Percentiles rank a stretch among this genome's conserved stretches.
phyloP scores from a whole-genome alignment of 2,329 filamentous ascomycete genomes.

The Alternaria sp. region DNA sequence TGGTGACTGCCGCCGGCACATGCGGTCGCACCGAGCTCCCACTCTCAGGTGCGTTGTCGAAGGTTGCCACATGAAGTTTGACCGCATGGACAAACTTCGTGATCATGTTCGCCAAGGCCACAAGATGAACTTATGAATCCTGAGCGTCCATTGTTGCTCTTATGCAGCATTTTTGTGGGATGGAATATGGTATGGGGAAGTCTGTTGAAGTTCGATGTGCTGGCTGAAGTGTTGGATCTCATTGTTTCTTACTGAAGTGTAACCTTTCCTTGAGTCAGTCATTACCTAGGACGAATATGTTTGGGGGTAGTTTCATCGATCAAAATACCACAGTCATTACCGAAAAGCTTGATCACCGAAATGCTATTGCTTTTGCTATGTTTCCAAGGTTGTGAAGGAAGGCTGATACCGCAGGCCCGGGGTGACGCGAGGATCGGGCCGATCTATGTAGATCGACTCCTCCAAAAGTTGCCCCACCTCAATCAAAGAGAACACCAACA shows the following conservation, averaged over 20 bases:
- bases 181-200: background rate
- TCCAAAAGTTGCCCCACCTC: background rate
- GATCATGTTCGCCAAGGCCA: background rate
- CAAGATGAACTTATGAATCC: background rate
- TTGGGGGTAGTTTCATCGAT: background rate
- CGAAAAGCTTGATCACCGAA: background rate
- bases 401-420: too few species aligned
- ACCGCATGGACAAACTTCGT: slow-evolving; percentile 8
- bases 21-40: background rate
- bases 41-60: background rate
- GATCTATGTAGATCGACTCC: background rate
- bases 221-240: background rate
- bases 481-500: background rate
- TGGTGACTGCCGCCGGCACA: slow-evolving; percentile 1
- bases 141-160: background rate
- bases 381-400: too few species aligned
- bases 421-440: background rate
- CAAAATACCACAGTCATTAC: background rate
- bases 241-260: too few species aligned
- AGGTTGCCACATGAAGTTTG: slow-evolving; percentile 4
- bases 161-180: background rate
- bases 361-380: background rate
- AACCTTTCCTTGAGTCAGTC: too few species aligned
- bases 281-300: background rate
- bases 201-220: background rate